phyloP scores from a whole-genome alignment of 1,139 yeast genomes.

The Barnettozyma hawaiiensis region DNA sequence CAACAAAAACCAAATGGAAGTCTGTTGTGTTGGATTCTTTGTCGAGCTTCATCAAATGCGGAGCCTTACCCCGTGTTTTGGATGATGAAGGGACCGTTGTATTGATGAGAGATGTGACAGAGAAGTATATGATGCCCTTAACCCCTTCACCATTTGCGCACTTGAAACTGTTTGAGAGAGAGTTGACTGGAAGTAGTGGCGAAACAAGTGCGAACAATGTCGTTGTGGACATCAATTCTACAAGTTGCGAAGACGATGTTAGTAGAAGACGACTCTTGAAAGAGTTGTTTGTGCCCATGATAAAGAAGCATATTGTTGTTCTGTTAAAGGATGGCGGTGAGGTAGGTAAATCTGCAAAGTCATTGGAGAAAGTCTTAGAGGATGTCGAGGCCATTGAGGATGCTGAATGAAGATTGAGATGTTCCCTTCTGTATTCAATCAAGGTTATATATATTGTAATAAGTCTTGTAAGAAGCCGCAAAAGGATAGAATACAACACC shows the following conservation, averaged over 20 bases:
- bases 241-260: conserved; percentile 50
- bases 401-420: background rate
- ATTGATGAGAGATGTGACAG: conserved; percentile 35
- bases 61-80: conserved; percentile 30
- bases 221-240: conserved; percentile 27
- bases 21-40: conserved; percentile 35
- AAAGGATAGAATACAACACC: no score
- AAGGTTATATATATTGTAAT: no score
- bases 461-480: no score
- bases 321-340: conserved; percentile 72
- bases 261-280: conserved; percentile 54
- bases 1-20: conserved; percentile 31
- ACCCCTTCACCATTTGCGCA: conserved; percentile 57
- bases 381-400: conserved; percentile 10
- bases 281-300: conserved; percentile 46
- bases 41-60: conserved; percentile 36
- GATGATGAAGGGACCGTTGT: conserved; percentile 8
- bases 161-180: conserved; percentile 44
- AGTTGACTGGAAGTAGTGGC: conserved; percentile 22
- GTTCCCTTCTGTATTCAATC: no score
- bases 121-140: conserved; percentile 47
- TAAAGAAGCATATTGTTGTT: conserved; percentile 46
- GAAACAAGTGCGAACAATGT: conserved; percentile 3
- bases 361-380: conserved; percentile 23
- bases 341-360: conserved; percentile 54